These are phyloP conservation scores for Coemansia sp. DNA, from an alignment of 192 early-diverging fungal species.

Conservation along the genomic window DNA sequence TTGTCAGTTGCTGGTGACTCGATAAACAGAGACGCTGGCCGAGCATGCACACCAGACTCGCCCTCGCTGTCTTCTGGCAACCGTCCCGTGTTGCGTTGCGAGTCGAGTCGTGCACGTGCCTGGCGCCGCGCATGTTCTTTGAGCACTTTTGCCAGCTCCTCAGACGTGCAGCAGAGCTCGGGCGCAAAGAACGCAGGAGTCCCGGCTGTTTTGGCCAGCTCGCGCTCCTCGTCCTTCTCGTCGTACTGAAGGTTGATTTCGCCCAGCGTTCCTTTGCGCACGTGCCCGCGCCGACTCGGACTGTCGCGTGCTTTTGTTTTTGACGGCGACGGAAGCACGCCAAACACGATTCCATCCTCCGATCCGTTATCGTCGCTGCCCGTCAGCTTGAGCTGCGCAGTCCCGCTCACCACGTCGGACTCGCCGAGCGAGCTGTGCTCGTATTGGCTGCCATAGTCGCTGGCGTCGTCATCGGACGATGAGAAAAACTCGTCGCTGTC, in stretches of 20 bases:
- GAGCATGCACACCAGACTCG: background rate
- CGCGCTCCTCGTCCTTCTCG: constrained; percentile 68
- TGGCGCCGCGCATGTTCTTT: constrained; percentile 21
- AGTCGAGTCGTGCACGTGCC: background rate
- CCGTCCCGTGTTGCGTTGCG: background rate
- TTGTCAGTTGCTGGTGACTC: constrained; percentile 14
- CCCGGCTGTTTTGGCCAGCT: constrained; percentile 92
- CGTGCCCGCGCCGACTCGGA: constrained; percentile 7
- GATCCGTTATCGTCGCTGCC: constrained; percentile 38
- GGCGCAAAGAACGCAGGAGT: constrained; percentile 98
- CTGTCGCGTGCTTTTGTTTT: background rate
- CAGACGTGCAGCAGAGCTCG: constrained; percentile 80
- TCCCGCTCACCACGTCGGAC: background rate
- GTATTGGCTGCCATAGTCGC: constrained; percentile 37
- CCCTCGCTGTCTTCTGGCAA: background rate
- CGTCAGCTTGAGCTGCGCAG: background rate
- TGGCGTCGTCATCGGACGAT: constrained; percentile 37
- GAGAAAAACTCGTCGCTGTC: constrained; percentile 58
- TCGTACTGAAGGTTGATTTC: constrained; percentile 46
- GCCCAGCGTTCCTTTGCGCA: constrained; percentile 35
- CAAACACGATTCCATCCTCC: constrained; percentile 37
- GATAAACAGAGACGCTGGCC: constrained; percentile 32
- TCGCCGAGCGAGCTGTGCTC: background rate
- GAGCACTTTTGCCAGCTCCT: constrained; percentile 44
- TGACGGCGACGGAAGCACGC: constrained; percentile 17